A percentile compares a stretch with the other conserved stretches of the same genome.
Evolutionary conservation across 208 protist species (phyloP).

Genomic region (Herpetomonas tarakana): DNA sequence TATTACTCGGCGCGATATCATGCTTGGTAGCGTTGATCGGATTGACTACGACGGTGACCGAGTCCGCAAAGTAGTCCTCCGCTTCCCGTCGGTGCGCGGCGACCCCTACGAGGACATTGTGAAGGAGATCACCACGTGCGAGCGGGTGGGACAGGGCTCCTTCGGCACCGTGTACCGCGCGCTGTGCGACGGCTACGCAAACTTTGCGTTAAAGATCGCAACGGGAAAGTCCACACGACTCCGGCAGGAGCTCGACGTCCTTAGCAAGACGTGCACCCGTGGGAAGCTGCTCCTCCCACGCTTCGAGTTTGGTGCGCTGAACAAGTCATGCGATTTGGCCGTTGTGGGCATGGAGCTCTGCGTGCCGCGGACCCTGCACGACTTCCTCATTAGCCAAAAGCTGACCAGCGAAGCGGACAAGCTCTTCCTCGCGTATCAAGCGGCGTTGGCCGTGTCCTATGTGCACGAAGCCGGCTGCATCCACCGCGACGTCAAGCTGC

Average conservation of each 20-base stretch:
- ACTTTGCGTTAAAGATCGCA: slow-evolving; percentile 81
- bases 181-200: slow-evolving; percentile 53
- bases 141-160: slow-evolving; percentile 85
- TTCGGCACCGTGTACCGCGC: slow-evolving; percentile 89
- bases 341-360: slow-evolving; percentile 90
- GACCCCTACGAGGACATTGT: slow-evolving; percentile 17
- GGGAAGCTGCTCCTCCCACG: slow-evolving; percentile 77
- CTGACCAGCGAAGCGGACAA: slow-evolving; percentile 84
- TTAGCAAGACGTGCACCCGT: slow-evolving; percentile 80
- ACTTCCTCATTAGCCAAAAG: slow-evolving; percentile 72
- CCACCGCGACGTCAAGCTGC: slow-evolving; percentile 90
- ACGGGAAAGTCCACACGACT: slow-evolving; percentile 79
- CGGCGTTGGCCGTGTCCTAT: slow-evolving; percentile 77
- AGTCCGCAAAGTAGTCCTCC: slow-evolving; percentile 63
- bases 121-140: slow-evolving; percentile 54
- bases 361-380: slow-evolving; percentile 83
- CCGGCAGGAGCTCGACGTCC: slow-evolving; percentile 75
- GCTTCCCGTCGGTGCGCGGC: slow-evolving; percentile 51
- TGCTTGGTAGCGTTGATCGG: slow-evolving; percentile 75
- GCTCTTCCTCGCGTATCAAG: slow-evolving; percentile 91
- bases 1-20: slow-evolving; percentile 18
- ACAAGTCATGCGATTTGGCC: slow-evolving; percentile 66
- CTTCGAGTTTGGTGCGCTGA: slow-evolving; percentile 89
- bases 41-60: slow-evolving; percentile 77
- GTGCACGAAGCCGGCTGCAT: slow-evolving; percentile 89